Evolutionary conservation across 306 rosid genomes (phyloP).

Genomic region (Cicer chorassanicum): DNA sequence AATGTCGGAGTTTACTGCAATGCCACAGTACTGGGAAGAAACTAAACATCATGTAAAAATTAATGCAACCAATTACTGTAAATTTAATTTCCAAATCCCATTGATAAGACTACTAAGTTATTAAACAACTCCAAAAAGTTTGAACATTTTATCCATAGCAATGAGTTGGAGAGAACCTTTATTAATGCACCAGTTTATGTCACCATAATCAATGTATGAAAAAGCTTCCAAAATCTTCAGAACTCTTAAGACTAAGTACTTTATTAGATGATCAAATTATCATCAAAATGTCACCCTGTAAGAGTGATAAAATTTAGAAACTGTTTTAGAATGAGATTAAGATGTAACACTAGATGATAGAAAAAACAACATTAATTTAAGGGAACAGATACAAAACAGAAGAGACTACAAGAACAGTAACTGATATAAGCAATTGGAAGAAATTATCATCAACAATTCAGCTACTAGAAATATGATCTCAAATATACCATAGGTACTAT

Average conservation of each 20-base stretch:
- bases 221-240: conserved; percentile 40
- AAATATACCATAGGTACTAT: background rate
- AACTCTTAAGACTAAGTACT: conserved; percentile 26
- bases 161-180: conserved; percentile 33
- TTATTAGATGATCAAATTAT: conserved; percentile 23
- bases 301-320: conserved; percentile 28
- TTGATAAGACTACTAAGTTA: conserved; percentile 6
- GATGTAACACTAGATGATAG: conserved; percentile 19
- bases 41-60: conserved; percentile 23
- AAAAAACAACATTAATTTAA: background rate
- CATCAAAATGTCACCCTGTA: conserved; percentile 43
- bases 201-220: conserved; percentile 35
- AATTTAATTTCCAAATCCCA: conserved; percentile 37
- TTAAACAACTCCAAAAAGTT: conserved; percentile 9
- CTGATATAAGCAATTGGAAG: conserved; percentile 14
- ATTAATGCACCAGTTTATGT: conserved; percentile 33
- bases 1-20: conserved; percentile 40
- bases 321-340: conserved; percentile 9
- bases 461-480: conserved; percentile 14
- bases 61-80: conserved; percentile 3
- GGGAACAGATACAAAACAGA: background rate
- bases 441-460: background rate
- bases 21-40: conserved; percentile 26
- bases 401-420: conserved; percentile 5
- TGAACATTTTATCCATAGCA: conserved; percentile 20